Evolutionary conservation across 177 flowering plant genomes (phyloP).

Genomic region (Vitis hybrid): DNA sequence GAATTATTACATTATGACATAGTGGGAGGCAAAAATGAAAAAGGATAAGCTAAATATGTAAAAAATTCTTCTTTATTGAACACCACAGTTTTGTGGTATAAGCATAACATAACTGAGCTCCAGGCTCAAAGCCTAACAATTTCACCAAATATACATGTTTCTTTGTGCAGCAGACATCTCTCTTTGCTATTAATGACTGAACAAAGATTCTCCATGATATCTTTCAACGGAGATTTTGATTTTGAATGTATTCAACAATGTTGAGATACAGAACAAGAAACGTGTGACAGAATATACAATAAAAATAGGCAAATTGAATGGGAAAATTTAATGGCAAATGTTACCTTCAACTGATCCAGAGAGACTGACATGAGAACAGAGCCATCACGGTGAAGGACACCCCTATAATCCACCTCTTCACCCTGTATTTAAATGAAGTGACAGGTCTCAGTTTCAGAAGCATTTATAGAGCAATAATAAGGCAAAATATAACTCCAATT

Average conservation of each 20-base stretch:
- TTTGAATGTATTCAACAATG: background rate
- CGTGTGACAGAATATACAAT: background rate
- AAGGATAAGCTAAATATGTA: too few relatives aligned
- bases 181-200: background rate
- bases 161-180: background rate
- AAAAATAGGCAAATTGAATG: background rate
- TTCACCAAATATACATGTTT: background rate
- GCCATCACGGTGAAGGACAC: constrained; percentile 96
- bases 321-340: background rate
- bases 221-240: background rate
- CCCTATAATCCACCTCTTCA: constrained; percentile 94
- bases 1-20: too few relatives aligned
- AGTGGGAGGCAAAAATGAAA: too few relatives aligned
- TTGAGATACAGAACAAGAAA: background rate
- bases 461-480: background rate
- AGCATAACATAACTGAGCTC: background rate
- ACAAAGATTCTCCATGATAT: background rate
- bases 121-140: background rate
- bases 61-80: background rate
- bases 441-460: background rate
- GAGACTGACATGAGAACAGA: constrained; percentile 95
- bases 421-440: constrained; percentile 44
- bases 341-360: constrained; percentile 84
- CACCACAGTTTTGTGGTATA: background rate
- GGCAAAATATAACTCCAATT: background rate